These are phyloP conservation scores for Petasospora rhodanensis DNA, from an alignment of 1,139 yeast genomes.

Conservation along the genomic window DNA sequence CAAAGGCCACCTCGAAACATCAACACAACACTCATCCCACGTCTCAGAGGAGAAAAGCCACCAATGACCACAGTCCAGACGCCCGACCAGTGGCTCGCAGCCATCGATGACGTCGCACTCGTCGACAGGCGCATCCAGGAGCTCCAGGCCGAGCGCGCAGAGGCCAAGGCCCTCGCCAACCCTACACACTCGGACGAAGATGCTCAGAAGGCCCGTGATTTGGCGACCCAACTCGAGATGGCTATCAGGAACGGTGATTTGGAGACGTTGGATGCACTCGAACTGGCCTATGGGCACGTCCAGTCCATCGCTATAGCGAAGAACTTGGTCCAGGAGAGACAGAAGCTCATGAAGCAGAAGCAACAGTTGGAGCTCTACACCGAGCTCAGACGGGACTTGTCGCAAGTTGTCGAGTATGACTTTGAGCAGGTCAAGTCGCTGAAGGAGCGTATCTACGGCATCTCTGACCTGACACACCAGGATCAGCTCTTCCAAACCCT, in stretches of 20 bases:
- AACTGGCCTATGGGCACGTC: constrained; percentile 13
- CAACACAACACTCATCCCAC: no score
- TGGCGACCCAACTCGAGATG: constrained; percentile 12
- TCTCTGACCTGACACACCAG: constrained; percentile 15
- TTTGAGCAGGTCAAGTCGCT: constrained; percentile 21
- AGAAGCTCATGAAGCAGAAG: constrained; percentile 16
- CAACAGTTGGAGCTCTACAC: constrained; percentile 11
- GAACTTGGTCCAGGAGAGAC: constrained; percentile 11
- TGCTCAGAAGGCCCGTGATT: constrained; percentile 19
- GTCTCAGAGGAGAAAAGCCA: no score
- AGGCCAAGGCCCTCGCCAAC: constrained; percentile 2
- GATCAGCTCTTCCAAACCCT: constrained; percentile 7
- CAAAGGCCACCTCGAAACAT: no score
- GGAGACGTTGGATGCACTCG: constrained; percentile 16
- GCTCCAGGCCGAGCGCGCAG: constrained; percentile 18
- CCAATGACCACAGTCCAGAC: no score
- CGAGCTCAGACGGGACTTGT: constrained; percentile 9
- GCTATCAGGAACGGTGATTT: constrained; percentile 18
- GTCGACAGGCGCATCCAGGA: constrained; percentile 25
- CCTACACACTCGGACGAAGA: no score
- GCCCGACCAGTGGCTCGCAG: constrained; percentile 5
- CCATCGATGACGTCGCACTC: constrained; percentile 20
- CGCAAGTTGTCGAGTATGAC: constrained; percentile 13
- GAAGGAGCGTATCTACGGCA: constrained; percentile 18
- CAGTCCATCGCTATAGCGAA: constrained; percentile 14